Evolutionary conservation across 208 protist genomes (phyloP).

Genomic region (Leishmania gerbilli): DNA sequence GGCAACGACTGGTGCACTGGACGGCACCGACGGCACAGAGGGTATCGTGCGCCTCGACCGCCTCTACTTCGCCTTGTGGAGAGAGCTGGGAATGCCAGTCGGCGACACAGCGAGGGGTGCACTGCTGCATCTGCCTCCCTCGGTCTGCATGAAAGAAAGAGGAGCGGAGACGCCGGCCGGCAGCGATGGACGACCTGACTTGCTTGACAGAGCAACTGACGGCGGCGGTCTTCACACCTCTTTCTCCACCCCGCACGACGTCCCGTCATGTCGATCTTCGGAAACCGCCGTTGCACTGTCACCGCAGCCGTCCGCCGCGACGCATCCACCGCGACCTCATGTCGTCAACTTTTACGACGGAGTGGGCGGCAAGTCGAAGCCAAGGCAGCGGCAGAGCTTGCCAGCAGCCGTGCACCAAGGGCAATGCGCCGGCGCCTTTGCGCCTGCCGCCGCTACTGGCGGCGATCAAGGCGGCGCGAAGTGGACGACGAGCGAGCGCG

Average conservation of each 20-base stretch:
- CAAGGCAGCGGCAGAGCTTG: neutral
- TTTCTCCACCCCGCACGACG: neutral
- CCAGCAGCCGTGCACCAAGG: neutral
- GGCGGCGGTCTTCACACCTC: conserved; percentile 7
- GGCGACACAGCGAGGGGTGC: neutral
- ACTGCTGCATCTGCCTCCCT: neutral
- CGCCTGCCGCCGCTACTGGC: neutral
- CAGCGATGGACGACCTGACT: neutral
- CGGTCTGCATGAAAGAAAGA: neutral
- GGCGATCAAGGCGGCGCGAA: neutral
- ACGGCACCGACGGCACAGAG: neutral
- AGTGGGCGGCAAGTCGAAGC: neutral
- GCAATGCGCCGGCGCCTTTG: neutral
- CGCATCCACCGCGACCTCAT: neutral
- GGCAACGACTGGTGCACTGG: neutral
- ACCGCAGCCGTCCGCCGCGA: neutral
- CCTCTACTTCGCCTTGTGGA: conserved; percentile 24
- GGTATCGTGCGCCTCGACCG: conserved; percentile 11
- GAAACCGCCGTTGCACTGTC: neutral
- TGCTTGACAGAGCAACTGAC: neutral
- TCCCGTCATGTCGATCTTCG: neutral
- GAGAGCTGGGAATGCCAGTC: conserved; percentile 18
- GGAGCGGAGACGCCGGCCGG: neutral
- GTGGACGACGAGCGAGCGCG: neutral
- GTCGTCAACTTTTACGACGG: conserved; percentile 1